Conservation (phyloP, 2,329 filamentous ascomycete species). For the Nemania sp. region DNA sequence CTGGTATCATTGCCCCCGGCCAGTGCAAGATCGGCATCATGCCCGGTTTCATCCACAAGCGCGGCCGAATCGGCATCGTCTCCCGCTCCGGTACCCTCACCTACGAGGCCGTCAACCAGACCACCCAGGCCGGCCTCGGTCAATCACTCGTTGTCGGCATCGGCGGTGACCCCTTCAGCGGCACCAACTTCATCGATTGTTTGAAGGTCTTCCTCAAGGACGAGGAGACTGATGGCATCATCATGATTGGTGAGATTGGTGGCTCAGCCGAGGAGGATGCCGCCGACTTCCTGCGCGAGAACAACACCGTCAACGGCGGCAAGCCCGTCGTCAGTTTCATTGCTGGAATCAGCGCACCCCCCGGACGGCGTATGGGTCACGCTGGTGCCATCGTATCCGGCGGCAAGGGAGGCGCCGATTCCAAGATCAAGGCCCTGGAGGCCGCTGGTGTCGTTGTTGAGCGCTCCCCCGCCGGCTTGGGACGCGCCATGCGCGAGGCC, state of each 20-base stretch:
- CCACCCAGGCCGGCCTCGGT: slow-evolving; percentile 92
- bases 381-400: slow-evolving; percentile 97
- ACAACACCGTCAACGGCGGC: slow-evolving; percentile 81
- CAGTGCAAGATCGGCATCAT: slow-evolving; percentile 99
- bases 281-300: slow-evolving; percentile 88
- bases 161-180: slow-evolving; percentile 96
- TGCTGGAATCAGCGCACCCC: slow-evolving; percentile 95
- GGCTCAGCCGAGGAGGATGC: slow-evolving; percentile 97
- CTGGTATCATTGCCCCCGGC: slow-evolving; percentile 90
- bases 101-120: slow-evolving; percentile 99
- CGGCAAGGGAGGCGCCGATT: slow-evolving; percentile 96
- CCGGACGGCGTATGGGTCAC: slow-evolving; percentile 97
- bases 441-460: slow-evolving; percentile 93
- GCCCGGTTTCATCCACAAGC: slow-evolving; percentile 99
- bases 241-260: slow-evolving; percentile 99
- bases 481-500: slow-evolving; percentile 91
- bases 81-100: slow-evolving; percentile 97
- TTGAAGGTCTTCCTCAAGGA: slow-evolving; percentile 95
- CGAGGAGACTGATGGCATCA: slow-evolving; percentile 96
- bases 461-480: slow-evolving; percentile 87
- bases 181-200: slow-evolving; percentile 99
- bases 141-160: slow-evolving; percentile 99
- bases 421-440: slow-evolving; percentile 95
- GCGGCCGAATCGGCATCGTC: slow-evolving; percentile 97
- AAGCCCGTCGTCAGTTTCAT: slow-evolving; percentile 99